These are phyloP conservation scores for Sungouiozyma intestinalis DNA, from an alignment of 805 yeast genomes.

Conservation along the genomic window DNA sequence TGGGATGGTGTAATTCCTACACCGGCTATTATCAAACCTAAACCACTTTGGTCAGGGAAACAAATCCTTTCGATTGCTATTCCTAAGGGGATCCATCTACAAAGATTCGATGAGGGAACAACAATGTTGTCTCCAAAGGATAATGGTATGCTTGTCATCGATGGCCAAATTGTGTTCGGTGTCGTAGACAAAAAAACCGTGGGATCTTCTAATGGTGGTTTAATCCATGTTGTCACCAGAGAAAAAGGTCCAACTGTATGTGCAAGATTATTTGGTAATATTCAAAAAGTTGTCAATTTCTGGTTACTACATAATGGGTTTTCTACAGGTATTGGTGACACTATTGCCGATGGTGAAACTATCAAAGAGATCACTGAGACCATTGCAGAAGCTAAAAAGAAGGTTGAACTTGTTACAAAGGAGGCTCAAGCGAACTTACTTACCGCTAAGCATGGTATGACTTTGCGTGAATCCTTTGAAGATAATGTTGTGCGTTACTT, in stretches of 20 bases:
- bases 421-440: conserved; percentile 85
- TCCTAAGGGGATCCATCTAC: conserved; percentile 92
- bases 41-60: conserved; percentile 96
- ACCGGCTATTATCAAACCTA: conserved; percentile 89
- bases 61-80: conserved; percentile 86
- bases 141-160: conserved; percentile 88
- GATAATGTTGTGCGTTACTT: conserved; percentile 91
- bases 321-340: conserved; percentile 99
- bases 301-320: conserved; percentile 97
- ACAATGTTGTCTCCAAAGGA: conserved; percentile 80
- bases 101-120: conserved; percentile 84
- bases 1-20: conserved; percentile 98
- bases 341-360: conserved; percentile 95
- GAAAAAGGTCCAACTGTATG: conserved; percentile 91
- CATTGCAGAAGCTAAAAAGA: conserved; percentile 82
- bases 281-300: conserved; percentile 90
- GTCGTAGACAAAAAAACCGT: conserved; percentile 97
- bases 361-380: conserved; percentile 91
- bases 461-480: conserved; percentile 95
- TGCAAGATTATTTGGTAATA: conserved; percentile 81
- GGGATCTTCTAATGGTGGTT: conserved; percentile 97
- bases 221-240: conserved; percentile 93
- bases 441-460: conserved; percentile 99
- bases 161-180: conserved; percentile 96
- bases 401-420: conserved; percentile 86